Conservation (phyloP, 192 early-diverging fungal species). For the Funneliformis mosseae region DNA sequence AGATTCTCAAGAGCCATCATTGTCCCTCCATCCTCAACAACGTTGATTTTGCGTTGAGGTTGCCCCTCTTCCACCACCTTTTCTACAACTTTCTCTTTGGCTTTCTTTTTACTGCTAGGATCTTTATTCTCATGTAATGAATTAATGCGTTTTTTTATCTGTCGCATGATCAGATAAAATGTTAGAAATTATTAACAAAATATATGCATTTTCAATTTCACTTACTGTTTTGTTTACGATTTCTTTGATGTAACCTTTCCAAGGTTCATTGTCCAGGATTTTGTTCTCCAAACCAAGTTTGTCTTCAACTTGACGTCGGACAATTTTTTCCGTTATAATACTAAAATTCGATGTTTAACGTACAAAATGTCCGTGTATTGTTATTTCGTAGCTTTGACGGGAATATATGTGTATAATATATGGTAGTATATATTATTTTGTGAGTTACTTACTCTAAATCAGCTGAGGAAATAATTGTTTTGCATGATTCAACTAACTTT, state of each 20-base stretch:
- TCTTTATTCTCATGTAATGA: neutral
- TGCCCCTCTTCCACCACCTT: neutral
- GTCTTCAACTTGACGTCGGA: conserved; percentile 5
- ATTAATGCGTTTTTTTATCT: neutral
- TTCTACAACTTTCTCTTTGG: neutral
- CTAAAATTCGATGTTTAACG: neutral
- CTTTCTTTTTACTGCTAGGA: neutral
- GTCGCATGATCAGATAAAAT: neutral
- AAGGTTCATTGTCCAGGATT: neutral
- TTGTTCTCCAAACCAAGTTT: neutral
- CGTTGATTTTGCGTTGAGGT: neutral
- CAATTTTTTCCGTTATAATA: neutral
- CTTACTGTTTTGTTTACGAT: neutral
- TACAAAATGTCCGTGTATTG: neutral
- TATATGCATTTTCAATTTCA: neutral
- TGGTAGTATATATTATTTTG: neutral
- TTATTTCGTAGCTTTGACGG: neutral
- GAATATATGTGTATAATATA: too few species aligned
- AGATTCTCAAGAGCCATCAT: neutral
- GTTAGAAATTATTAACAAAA: neutral
- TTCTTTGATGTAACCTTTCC: neutral
- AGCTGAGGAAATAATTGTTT: neutral
- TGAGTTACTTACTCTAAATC: conserved; percentile 16
- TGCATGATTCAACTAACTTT: neutral
- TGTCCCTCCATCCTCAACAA: neutral